These are phyloP conservation scores for Coniferiporia weirii DNA, from an alignment of 1,284 basidiomycete species.

Conservation along the genomic window DNA sequence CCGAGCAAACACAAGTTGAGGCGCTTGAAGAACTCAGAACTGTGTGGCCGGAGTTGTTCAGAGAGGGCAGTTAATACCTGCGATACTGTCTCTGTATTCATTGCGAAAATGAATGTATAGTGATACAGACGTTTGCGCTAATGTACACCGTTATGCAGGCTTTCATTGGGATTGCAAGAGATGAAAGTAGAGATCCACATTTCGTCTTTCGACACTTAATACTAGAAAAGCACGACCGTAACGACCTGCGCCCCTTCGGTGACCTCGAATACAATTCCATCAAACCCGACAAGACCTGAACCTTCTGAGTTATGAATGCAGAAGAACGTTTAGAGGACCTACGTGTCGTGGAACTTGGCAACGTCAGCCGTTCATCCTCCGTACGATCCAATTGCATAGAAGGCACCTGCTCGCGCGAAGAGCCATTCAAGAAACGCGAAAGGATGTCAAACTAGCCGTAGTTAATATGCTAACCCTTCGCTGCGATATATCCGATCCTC, in stretches of 20 bases:
- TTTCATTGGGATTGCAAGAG: too few species aligned
- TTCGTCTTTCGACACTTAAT: not conserved
- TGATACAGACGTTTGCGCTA: not conserved
- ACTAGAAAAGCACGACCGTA: constrained; percentile 65
- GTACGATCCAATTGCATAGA: constrained; percentile 85
- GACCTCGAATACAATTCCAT: constrained; percentile 79
- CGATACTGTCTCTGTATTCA: not conserved
- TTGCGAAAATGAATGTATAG: not conserved
- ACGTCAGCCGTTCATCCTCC: constrained; percentile 68
- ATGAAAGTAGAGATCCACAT: not conserved
- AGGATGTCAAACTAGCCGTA: constrained; percentile 61
- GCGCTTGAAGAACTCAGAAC: constrained; percentile 56
- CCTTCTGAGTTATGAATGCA: constrained; percentile 22
- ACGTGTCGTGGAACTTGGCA: constrained; percentile 74
- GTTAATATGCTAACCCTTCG: not conserved
- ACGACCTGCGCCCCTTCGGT: constrained; percentile 73
- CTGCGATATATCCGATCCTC: constrained; percentile 13
- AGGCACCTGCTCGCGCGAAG: constrained; percentile 55
- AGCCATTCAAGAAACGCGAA: constrained; percentile 61
- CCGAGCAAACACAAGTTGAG: constrained; percentile 42
- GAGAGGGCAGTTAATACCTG: not conserved
- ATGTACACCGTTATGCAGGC: not conserved
- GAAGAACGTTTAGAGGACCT: constrained; percentile 27
- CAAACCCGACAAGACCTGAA: constrained; percentile 68
- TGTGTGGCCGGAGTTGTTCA: constrained; percentile 70